A percentile compares a stretch with the other conserved stretches of the same genome.
Evolutionary conservation across 306 rosid species (phyloP).

Genomic region (Boehmeria nivea): DNA sequence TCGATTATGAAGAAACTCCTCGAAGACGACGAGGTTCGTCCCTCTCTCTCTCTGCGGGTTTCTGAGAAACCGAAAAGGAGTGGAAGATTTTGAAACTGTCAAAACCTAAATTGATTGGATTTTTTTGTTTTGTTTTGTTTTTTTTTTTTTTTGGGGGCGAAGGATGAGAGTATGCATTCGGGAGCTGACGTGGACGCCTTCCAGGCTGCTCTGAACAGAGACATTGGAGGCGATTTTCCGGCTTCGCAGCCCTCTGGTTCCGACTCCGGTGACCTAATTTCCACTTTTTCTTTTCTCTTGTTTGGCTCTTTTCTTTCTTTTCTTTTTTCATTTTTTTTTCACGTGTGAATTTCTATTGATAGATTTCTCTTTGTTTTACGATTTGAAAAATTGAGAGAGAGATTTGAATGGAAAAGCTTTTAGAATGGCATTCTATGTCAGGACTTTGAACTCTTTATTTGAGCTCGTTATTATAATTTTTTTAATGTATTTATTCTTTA

Average conservation of each 20-base stretch:
- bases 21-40: constrained; percentile 80
- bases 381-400: background rate
- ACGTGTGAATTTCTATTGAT: background rate
- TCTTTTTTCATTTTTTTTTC: background rate
- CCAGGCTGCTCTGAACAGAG: constrained; percentile 76
- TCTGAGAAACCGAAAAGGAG: background rate
- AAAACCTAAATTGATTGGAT: background rate
- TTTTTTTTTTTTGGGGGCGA: too few relatives aligned
- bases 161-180: constrained; percentile 90
- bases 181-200: constrained; percentile 87
- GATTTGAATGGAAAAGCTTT: background rate
- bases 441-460: too few relatives aligned
- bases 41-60: constrained; percentile 4
- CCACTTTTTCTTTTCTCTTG: background rate
- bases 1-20: constrained; percentile 88
- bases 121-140: too few relatives aligned
- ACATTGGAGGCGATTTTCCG: constrained; percentile 60
- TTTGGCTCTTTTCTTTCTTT: background rate
- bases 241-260: constrained; percentile 52
- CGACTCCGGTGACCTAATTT: constrained; percentile 34
- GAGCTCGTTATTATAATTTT: too few relatives aligned
- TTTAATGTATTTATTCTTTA: too few relatives aligned
- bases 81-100: background rate
- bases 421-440: too few relatives aligned
- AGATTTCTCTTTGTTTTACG: background rate